These are phyloP conservation scores for Citrullus mucosospermus DNA, from an alignment of 306 rosid genomes.

Conservation along the genomic window DNA sequence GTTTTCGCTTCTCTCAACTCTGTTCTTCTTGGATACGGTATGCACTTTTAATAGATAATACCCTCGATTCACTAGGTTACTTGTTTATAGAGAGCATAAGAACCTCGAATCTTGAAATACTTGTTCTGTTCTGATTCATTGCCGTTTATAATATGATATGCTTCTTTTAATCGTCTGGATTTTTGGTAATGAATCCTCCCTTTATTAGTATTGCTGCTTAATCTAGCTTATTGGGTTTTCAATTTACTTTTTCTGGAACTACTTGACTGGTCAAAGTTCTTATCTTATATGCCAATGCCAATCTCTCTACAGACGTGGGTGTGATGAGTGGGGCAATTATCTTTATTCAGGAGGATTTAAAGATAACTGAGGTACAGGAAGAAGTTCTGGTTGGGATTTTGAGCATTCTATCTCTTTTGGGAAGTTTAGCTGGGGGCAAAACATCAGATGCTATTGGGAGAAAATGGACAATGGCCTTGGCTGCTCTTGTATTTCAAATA, in stretches of 20 bases:
- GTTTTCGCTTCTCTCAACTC: conserved; percentile 89
- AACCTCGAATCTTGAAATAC: background rate
- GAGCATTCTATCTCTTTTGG: conserved; percentile 72
- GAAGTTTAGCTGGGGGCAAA: conserved; percentile 84
- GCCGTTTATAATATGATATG: background rate
- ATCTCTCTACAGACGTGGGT: conserved; percentile 54
- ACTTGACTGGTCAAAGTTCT: background rate
- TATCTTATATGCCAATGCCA: background rate
- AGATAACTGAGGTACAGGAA: conserved; percentile 61
- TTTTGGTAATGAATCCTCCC: background rate
- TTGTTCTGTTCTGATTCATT: background rate
- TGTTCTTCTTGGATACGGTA: conserved; percentile 97
- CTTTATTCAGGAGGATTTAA: conserved; percentile 80
- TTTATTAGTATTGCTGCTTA: background rate
- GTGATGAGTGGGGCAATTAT: conserved; percentile 98
- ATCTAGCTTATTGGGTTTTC: background rate
- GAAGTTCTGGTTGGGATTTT: conserved; percentile 80
- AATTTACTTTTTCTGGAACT: background rate
- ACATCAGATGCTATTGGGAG: conserved; percentile 79
- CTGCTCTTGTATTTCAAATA: conserved; percentile 60
- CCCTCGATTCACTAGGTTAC: background rate
- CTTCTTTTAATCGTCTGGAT: background rate
- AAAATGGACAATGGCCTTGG: conserved; percentile 94
- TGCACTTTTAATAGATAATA: background rate
- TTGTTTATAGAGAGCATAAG: background rate